A percentile compares a stretch with the other conserved stretches of the same genome.
phyloP scores from a whole-genome alignment of 257 asterid species.

The Solanum etuberosum region DNA sequence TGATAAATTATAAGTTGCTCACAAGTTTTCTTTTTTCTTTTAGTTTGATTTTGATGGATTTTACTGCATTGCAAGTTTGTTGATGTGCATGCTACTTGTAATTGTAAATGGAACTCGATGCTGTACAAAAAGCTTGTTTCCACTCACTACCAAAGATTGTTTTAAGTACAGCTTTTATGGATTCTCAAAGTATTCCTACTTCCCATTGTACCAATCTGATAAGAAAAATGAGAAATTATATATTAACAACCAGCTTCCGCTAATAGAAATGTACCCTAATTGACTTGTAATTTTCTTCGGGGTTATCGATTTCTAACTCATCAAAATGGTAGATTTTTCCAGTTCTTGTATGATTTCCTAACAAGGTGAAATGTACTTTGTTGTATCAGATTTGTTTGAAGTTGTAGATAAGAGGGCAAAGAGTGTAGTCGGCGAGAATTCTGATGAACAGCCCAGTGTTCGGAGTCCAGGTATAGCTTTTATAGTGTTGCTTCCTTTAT shows the following conservation, averaged over 20 bases:
- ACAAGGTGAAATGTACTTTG: not conserved
- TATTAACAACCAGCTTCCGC: not conserved
- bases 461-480: slow-evolving; percentile 41
- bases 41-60: not conserved
- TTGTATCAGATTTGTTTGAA: slow-evolving; percentile 73
- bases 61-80: not conserved
- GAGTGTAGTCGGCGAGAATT: slow-evolving; percentile 75
- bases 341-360: not conserved
- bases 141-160: not conserved
- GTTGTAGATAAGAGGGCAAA: slow-evolving; percentile 94
- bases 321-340: not conserved
- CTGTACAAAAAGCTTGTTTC: not conserved
- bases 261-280: not conserved
- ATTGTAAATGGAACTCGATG: not conserved
- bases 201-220: not conserved
- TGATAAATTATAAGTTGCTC: not conserved
- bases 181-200: not conserved
- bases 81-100: not conserved
- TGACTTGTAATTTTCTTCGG: not conserved
- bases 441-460: slow-evolving; percentile 55
- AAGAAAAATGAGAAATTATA: not conserved
- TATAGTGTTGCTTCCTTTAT: not conserved
- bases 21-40: not conserved
- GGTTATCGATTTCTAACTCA: not conserved
- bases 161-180: not conserved